These are phyloP conservation scores for Mycena pura DNA, from an alignment of 768 basidiomycete species.

Conservation along the genomic window DNA sequence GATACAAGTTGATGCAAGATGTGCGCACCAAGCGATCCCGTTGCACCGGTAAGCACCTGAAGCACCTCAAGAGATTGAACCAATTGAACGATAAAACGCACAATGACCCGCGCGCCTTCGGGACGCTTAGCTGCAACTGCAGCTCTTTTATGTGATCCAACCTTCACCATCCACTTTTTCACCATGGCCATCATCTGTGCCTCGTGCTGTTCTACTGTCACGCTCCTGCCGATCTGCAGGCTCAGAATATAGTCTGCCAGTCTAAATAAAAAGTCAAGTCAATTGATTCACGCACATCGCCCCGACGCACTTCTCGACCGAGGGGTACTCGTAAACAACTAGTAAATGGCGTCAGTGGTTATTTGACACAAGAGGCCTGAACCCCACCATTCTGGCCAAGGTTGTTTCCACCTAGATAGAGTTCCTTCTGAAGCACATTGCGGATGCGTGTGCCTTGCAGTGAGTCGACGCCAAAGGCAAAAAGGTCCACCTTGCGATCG, in stretches of 20 bases:
- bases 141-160: slow-evolving; percentile 13
- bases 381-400: slow-evolving; percentile 44
- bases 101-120: slow-evolving; percentile 23
- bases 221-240: slow-evolving; percentile 37
- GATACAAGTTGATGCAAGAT: slow-evolving; percentile 53
- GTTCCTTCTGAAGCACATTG: slow-evolving; percentile 52
- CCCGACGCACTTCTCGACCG: slow-evolving; percentile 42
- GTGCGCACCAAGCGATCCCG: slow-evolving; percentile 62
- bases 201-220: slow-evolving; percentile 37
- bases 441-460: slow-evolving; percentile 58
- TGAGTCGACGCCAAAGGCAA: slow-evolving; percentile 60
- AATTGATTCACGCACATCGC: not conserved
- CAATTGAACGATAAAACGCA: not conserved
- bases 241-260: slow-evolving; percentile 49
- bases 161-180: slow-evolving; percentile 43
- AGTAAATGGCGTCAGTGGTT: slow-evolving; percentile 21
- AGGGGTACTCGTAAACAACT: slow-evolving; percentile 60
- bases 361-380: not conserved
- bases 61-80: slow-evolving; percentile 8
- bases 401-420: slow-evolving; percentile 35
- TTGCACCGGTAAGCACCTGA: slow-evolving; percentile 56
- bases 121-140: slow-evolving; percentile 17
- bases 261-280: slow-evolving; percentile 25
- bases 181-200: slow-evolving; percentile 52
- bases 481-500: slow-evolving; percentile 46